Conservation (phyloP, 1,139 yeast genomes). For the Hyphopichia khmerensis region DNA sequence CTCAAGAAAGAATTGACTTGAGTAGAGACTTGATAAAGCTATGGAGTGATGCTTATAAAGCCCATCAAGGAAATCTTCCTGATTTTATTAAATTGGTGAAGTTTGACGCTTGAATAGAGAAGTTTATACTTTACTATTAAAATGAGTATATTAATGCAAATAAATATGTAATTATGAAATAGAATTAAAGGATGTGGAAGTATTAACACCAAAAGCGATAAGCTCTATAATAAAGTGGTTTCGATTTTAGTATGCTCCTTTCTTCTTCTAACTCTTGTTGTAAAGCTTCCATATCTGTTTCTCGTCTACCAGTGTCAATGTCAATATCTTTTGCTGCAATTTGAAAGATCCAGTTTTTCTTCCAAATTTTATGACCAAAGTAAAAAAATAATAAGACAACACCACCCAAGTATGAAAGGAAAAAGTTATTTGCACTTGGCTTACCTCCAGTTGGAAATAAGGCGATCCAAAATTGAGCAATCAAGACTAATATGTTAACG, state of each 20-base stretch:
- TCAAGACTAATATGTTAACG: slow-evolving; percentile 48
- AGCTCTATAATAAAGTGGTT: slow-evolving; percentile 32
- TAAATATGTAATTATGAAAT: not conserved
- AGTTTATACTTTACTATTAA: too few relatives aligned
- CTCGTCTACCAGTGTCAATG: slow-evolving; percentile 43
- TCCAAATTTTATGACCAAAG: slow-evolving; percentile 44
- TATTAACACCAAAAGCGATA: slow-evolving; percentile 39
- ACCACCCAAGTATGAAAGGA: slow-evolving; percentile 36
- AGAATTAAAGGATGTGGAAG: not conserved
- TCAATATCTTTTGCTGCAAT: slow-evolving; percentile 38
- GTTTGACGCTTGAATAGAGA: not conserved
- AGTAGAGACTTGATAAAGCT: slow-evolving; percentile 19
- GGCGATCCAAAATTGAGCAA: slow-evolving; percentile 52
- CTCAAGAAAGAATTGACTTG: slow-evolving; percentile 11
- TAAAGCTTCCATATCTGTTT: slow-evolving; percentile 40
- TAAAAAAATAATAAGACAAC: slow-evolving; percentile 37
- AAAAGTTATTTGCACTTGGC: slow-evolving; percentile 37
- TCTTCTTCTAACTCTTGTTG: slow-evolving; percentile 44
- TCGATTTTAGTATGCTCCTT: slow-evolving; percentile 27
- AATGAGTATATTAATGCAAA: not conserved
- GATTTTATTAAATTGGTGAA: slow-evolving; percentile 1
- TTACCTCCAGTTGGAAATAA: slow-evolving; percentile 38
- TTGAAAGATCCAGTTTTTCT: slow-evolving; percentile 33
- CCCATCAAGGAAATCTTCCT: slow-evolving; percentile 13
- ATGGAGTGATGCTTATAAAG: slow-evolving; percentile 20